These are phyloP conservation scores for button mushroom (Agaricus bisporus) DNA, from an alignment of 768 basidiomycete genomes.

Conservation along the genomic window DNA sequence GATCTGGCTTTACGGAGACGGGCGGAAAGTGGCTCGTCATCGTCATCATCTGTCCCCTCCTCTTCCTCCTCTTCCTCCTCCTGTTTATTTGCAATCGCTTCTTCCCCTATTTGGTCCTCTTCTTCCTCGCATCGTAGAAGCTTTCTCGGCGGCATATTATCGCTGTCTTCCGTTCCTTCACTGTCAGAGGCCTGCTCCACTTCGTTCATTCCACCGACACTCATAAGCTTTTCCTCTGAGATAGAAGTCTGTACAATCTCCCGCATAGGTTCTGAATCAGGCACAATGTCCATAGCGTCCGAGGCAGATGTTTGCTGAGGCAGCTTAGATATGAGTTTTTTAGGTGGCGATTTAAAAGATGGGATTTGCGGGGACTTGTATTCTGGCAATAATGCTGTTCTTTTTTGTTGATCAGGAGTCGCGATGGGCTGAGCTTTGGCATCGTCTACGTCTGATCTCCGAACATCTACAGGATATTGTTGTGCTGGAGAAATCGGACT, in stretches of 20 bases:
- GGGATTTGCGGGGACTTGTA: constrained; percentile 8
- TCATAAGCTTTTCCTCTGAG: background rate
- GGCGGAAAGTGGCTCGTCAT: constrained; percentile 12
- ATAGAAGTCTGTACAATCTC: constrained; percentile 17
- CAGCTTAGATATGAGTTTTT: background rate
- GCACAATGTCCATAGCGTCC: constrained; percentile 44
- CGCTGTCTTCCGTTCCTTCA: constrained; percentile 5
- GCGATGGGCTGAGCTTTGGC: constrained; percentile 20
- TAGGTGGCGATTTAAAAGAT: background rate
- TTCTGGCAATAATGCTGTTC: background rate
- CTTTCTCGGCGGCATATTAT: constrained; percentile 2
- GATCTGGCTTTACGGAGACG: constrained; percentile 5
- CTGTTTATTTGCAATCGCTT: too few relatives aligned
- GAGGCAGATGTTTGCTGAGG: constrained; percentile 4
- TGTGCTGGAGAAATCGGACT: constrained; percentile 11
- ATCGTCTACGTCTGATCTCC: background rate
- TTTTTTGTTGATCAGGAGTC: constrained; percentile 3
- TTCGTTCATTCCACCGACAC: background rate
- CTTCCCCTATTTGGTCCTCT: too few relatives aligned
- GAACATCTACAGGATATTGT: constrained; percentile 13
- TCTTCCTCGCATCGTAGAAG: background rate
- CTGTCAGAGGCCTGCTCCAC: background rate
- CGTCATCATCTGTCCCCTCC: constrained; percentile 7
- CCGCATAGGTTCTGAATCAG: constrained; percentile 56
- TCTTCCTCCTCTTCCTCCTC: constrained; percentile 5